Conservation (phyloP, 805 yeast species). For the Naumovozyma castellii region DNA sequence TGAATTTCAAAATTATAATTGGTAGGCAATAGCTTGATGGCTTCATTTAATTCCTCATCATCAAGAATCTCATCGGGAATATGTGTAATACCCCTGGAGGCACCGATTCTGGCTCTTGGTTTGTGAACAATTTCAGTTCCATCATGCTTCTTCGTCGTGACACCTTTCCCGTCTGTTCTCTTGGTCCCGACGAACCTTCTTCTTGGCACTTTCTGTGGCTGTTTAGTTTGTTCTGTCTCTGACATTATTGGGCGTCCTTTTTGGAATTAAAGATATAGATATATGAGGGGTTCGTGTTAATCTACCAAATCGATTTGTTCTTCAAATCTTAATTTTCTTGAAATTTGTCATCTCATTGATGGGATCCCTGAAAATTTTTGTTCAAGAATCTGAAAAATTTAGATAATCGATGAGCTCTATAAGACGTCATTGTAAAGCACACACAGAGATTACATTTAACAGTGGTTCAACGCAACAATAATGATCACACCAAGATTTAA, state of each 20-base stretch:
- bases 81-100: constrained; percentile 66
- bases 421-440: too few species aligned
- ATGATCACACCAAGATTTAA: constrained; percentile 88
- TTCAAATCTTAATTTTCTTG: neutral
- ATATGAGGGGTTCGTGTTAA: too few species aligned
- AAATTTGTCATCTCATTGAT: neutral
- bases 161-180: constrained; percentile 19
- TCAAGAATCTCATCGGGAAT: constrained; percentile 79
- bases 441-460: too few species aligned
- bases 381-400: too few species aligned
- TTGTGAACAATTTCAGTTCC: constrained; percentile 21
- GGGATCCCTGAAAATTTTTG: neutral
- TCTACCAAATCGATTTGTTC: too few species aligned
- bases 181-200: constrained; percentile 56
- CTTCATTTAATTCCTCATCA: constrained; percentile 74
- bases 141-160: constrained; percentile 15
- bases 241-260: too few species aligned
- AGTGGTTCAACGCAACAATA: too few species aligned
- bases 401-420: too few species aligned
- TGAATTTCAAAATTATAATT: constrained; percentile 95
- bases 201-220: constrained; percentile 31
- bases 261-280: too few species aligned
- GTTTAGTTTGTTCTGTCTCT: neutral
- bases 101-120: constrained; percentile 25
- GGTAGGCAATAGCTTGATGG: constrained; percentile 71